Conservation (phyloP, 2,329 filamentous ascomycete genomes). For the Nemania abortiva region DNA sequence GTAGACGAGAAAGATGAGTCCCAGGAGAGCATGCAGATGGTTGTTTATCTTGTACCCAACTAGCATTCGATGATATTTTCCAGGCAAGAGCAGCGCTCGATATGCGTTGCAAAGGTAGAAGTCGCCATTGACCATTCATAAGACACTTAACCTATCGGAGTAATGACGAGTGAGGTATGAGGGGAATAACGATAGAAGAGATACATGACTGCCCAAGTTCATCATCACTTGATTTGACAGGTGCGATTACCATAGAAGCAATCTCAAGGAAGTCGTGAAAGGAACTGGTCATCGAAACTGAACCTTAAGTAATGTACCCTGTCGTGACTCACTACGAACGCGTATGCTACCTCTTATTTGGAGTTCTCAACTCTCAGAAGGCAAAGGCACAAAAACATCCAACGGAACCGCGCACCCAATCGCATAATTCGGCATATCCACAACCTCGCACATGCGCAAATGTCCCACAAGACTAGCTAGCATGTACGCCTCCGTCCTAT, state of each 20-base stretch:
- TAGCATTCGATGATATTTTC: background rate
- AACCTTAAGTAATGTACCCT: too few relatives aligned
- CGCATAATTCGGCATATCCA: slow-evolving; percentile 67
- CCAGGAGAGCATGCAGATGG: too few relatives aligned
- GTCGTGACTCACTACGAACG: too few relatives aligned
- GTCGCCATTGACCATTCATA: background rate
- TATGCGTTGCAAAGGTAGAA: background rate
- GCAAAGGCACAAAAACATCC: slow-evolving; percentile 55
- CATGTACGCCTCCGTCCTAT: slow-evolving; percentile 62
- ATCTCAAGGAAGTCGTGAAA: too few relatives aligned
- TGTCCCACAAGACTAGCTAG: slow-evolving; percentile 63
- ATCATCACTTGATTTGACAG: too few relatives aligned
- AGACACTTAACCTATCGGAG: too few relatives aligned
- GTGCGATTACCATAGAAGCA: background rate
- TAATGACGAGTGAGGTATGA: too few relatives aligned
- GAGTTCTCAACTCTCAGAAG: background rate
- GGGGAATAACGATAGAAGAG: too few relatives aligned
- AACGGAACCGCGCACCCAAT: slow-evolving; percentile 63
- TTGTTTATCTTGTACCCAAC: background rate
- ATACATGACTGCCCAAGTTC: too few relatives aligned
- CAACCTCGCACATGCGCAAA: slow-evolving; percentile 64
- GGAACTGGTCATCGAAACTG: too few relatives aligned
- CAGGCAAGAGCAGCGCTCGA: background rate
- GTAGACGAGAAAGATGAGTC: too few relatives aligned
- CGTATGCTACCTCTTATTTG: background rate